phyloP scores from a whole-genome alignment of 2,329 filamentous ascomycete genomes.

The Cucurbitaria berberidis region DNA sequence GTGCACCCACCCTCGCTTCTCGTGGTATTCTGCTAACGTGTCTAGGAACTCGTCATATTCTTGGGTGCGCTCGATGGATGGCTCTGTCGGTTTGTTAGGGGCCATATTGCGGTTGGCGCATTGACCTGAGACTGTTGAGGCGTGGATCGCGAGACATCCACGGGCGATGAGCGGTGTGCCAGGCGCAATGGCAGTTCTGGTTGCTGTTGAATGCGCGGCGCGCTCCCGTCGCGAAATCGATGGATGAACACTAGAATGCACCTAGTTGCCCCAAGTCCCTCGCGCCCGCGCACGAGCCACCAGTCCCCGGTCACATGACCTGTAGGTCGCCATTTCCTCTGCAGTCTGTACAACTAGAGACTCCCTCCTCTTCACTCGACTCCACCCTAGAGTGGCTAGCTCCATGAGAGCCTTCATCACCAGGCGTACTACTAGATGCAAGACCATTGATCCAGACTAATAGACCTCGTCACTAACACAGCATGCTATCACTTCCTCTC shows the following conservation, averaged over 20 bases:
- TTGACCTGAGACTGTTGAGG: constrained; percentile 22
- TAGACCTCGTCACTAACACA: constrained; percentile 7
- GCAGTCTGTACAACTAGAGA: no score
- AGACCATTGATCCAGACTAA: constrained; percentile 7
- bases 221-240: constrained; percentile 37
- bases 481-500: constrained; percentile 41
- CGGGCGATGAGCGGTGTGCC: constrained; percentile 21
- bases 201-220: constrained; percentile 35
- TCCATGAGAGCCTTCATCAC: background rate
- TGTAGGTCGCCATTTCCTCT: constrained; percentile 22
- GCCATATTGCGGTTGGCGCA: constrained; percentile 54
- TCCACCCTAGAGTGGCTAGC: background rate
- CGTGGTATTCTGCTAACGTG: constrained; percentile 74
- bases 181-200: constrained; percentile 30
- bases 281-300: constrained; percentile 22
- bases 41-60: constrained; percentile 83
- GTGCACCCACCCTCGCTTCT: constrained; percentile 69
- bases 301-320: constrained; percentile 28
- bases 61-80: constrained; percentile 56
- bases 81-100: constrained; percentile 51
- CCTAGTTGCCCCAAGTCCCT: constrained; percentile 27
- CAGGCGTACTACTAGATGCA: background rate
- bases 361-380: background rate
- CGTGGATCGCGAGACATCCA: constrained; percentile 29
- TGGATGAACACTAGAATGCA: constrained; percentile 42